These are phyloP conservation scores for Fimicolochytrium jonesii DNA, from an alignment of 192 early-diverging fungal species.

Conservation along the genomic window DNA sequence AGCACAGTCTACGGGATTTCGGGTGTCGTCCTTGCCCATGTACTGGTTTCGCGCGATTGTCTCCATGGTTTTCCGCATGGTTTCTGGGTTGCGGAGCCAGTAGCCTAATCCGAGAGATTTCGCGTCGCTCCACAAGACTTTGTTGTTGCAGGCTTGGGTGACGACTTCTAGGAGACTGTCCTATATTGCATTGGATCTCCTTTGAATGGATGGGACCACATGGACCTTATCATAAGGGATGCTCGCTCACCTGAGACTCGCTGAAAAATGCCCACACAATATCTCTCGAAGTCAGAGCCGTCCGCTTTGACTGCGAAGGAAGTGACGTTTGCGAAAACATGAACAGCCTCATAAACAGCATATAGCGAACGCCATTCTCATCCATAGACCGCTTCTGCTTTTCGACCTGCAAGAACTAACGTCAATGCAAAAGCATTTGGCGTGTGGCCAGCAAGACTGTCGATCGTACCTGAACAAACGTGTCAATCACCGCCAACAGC, in stretches of 20 bases:
- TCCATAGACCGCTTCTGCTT: constrained; percentile 70
- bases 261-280: constrained; percentile 82
- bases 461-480: constrained; percentile 51
- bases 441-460: constrained; percentile 1
- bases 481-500: constrained; percentile 74
- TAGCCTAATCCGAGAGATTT: constrained; percentile 76
- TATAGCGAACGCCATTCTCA: constrained; percentile 79
- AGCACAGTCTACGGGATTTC: constrained; percentile 80
- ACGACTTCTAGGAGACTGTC: constrained; percentile 64
- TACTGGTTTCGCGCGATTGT: constrained; percentile 87
- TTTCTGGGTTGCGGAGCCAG: constrained; percentile 76
- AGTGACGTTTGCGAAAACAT: constrained; percentile 43
- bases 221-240: background rate
- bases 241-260: constrained; percentile 85
- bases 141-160: constrained; percentile 42
- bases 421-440: no score
- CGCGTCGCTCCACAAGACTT: constrained; percentile 78
- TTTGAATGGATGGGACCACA: background rate
- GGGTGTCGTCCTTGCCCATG: constrained; percentile 46
- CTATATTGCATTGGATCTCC: constrained; percentile 10
- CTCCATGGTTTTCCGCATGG: constrained; percentile 69
- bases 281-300: constrained; percentile 48
- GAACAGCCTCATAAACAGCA: constrained; percentile 67
- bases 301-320: background rate
- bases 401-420: constrained; percentile 50